Conservation (phyloP, 2,329 filamentous ascomycete genomes). For the Epicoccum sorghinum region DNA sequence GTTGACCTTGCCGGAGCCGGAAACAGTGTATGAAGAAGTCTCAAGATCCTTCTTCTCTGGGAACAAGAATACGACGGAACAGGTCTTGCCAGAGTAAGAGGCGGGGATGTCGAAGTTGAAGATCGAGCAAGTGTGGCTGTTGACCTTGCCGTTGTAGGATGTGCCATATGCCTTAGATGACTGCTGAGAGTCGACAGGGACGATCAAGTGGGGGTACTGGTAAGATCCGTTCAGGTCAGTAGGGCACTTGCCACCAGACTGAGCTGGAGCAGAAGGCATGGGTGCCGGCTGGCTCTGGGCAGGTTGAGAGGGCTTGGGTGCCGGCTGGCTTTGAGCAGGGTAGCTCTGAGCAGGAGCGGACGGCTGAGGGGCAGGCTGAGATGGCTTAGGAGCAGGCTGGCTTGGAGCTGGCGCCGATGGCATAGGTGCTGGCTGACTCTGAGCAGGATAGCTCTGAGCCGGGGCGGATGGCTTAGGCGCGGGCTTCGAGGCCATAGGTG, state of each 20-base stretch:
- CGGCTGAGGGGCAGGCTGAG: neutral
- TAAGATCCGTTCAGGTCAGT: conserved; percentile 32
- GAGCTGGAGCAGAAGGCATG: conserved; percentile 2
- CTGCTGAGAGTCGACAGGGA: conserved; percentile 62
- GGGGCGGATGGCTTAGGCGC: neutral
- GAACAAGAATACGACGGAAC: conserved; percentile 70
- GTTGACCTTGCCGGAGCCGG: conserved; percentile 59
- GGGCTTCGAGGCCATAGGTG: neutral
- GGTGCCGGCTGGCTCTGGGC: neutral
- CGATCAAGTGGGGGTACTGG: conserved; percentile 65
- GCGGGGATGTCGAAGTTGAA: conserved; percentile 73
- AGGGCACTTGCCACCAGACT: conserved; percentile 22
- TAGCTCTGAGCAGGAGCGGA: neutral
- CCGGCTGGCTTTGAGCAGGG: neutral
- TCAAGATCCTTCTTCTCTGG: conserved; percentile 63
- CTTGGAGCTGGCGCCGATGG: conserved; percentile 7
- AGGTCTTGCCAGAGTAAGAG: conserved; percentile 62
- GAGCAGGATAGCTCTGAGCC: neutral
- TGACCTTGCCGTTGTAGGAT: conserved; percentile 58
- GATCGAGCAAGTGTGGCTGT: conserved; percentile 58
- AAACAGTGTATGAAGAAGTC: conserved; percentile 64
- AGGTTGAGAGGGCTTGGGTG: too few relatives aligned
- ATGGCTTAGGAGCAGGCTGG: neutral
- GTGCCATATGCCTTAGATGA: conserved; percentile 61
- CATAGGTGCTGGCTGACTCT: neutral